Base-by-base conservation (phyloP, 192 early-diverging fungal genomes). In the Umbelopsis sp. region DNA sequence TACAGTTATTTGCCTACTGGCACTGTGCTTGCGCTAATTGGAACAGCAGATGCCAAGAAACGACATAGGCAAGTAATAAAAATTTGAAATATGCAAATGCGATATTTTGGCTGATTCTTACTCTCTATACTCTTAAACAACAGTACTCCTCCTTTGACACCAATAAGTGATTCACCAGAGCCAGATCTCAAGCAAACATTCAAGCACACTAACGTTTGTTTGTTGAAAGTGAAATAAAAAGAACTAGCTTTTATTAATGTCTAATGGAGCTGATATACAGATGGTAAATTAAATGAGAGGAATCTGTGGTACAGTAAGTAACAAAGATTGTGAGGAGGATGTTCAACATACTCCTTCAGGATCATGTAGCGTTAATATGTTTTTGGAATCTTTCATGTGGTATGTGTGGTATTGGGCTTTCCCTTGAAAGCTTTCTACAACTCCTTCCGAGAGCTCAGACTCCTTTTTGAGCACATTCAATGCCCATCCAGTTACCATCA, bases 401-500 rank as follows among this genome's bases (percentile, higher is more conserved):
- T 21, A 22, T 51, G 23, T 18, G 1, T 64, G 25, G 12, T 52
- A 18, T 12, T 15, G 10, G 16, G 11, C 1, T 16, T 16, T 0
- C 9, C 53, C 35, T 44, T 58, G 66, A 12, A 72, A 12, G 47
- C 61, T 67, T 3, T 49, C 37, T 18, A 67, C 68, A 11, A 78
- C 76, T 2, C 76, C 76, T 52, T 69, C 64, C 10, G 45, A 18
- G 10, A 41, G 47, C 20, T 49, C 41, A 25, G 68, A 48, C 22
- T 73, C 64, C 23, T 69, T 53, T 46, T 78, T 78, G 16, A 78
- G 49, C 8, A 75, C 78, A 55, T 74, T 53, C 35, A 79, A 65
- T 15, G 83, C 73, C 73, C 81, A 80, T 1, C 96, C 96, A 1
- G 89, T 88, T 27, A 98, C 86, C 68, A 97, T 74, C 37, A 95